Base-by-base conservation (phyloP, 371 early-diverging fungal genomes). In the Amoeboradix gromovi region DNA sequence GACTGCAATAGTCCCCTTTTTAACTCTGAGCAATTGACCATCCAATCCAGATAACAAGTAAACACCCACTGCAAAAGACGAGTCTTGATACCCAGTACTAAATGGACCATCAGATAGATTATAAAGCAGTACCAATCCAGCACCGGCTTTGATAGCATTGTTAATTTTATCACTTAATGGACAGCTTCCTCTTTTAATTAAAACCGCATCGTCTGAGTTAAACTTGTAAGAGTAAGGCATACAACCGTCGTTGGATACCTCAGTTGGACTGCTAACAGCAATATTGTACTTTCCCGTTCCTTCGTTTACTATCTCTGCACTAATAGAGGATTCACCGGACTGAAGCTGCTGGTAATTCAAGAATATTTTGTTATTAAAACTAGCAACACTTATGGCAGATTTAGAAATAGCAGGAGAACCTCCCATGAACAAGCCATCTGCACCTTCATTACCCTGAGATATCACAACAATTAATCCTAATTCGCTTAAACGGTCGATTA, bases 391-490 rank as follows among this genome's bases (percentile, higher is more conserved):
- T 66, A 85, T 74, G 12, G 82, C 81, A 31, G 79, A 78, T 16
- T 71, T 71, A 0, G 84, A 84, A 17, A 86, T 74, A n/a, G 83
- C 83, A 1, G 89, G 87, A 0, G 84, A 72, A 0, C 79, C 77
- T 0, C 80, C 78, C 70, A 80, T 77, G 72, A 77, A 85, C 0
- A 85, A 73, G 0, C 90, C 90, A 17, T 78, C 74, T 1, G 72
- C 69, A 22, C 88, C 88, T 66, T 81, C 80, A 76, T 90, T 90
- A 1, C 89, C 89, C 28, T 79, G 80, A 1, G 89, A 82, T 22
- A 79, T 78, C 30, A 85, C 78, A 12, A 86, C 80, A 67, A 80
- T 70, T 29, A 82, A 71, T 29, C 81, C 81, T 1, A 70, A 68
- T 29, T 48, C 68, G 28, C 76, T 73, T 22, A 86, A 77, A 1